A percentile compares a stretch with the other conserved stretches of the same genome.
Conservation (phyloP, 2,329 filamentous ascomycete species). For the Paracorniculantispora psalliotae region DNA sequence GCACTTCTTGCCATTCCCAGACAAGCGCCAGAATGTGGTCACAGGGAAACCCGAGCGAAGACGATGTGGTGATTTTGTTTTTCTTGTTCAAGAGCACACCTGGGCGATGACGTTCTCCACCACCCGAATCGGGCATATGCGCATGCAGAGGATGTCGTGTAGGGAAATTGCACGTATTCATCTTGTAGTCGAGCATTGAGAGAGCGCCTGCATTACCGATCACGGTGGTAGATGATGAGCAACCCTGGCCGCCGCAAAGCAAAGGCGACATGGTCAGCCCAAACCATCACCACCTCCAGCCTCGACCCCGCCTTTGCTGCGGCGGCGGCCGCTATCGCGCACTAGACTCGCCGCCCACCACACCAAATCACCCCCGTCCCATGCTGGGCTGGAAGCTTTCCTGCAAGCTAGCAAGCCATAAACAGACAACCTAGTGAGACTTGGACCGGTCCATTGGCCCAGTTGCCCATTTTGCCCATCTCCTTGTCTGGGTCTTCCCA, state of each 20-base stretch:
- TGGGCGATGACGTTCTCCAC: not conserved
- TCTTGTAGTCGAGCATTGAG: not conserved
- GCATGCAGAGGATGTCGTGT: not conserved
- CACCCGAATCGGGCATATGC: not conserved
- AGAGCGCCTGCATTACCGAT: no score
- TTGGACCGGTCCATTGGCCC: constrained; percentile 1
- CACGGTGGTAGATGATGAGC: no score
- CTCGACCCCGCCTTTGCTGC: constrained; percentile 6
- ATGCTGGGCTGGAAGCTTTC: not conserved
- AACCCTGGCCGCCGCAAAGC: not conserved
- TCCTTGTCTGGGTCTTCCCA: no score
- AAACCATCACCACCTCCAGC: not conserved
- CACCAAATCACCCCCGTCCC: not conserved
- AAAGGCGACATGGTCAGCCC: not conserved
- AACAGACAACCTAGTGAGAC: constrained; percentile 6
- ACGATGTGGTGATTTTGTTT: not conserved
- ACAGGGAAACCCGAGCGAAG: not conserved
- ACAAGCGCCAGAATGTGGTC: not conserved
- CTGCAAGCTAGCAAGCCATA: not conserved
- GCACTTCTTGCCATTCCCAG: not conserved
- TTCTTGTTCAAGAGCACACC: not conserved
- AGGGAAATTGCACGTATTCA: not conserved
- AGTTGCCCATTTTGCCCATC: no score
- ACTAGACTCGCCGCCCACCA: constrained; percentile 5
- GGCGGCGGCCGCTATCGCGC: constrained; percentile 7